Evolutionary conservation across 1,139 yeast genomes (phyloP).

Genomic region (Scheffersomyces cryptocercus): DNA sequence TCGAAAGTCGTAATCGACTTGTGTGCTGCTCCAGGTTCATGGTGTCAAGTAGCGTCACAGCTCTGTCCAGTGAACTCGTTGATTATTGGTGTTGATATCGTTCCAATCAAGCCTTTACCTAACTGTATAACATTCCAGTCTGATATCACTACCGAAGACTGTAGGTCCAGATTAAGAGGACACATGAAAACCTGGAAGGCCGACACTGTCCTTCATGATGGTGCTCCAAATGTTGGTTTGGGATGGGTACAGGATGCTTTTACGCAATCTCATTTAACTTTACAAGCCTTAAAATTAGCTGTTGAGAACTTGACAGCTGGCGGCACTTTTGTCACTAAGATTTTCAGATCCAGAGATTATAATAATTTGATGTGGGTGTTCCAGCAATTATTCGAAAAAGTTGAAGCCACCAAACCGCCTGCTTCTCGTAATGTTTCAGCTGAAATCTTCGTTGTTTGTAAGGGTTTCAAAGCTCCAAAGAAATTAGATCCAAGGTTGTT

Average conservation of each 20-base stretch:
- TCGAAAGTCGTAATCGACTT: constrained; percentile 97
- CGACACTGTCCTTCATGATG: constrained; percentile 96
- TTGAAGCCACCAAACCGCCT: constrained; percentile 98
- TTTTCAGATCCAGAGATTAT: constrained; percentile 96
- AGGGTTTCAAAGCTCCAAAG: constrained; percentile 94
- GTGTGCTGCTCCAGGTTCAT: constrained; percentile 99
- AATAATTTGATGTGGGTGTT: constrained; percentile 97
- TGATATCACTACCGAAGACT: constrained; percentile 97
- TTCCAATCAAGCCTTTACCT: constrained; percentile 92
- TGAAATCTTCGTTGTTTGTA: constrained; percentile 95
- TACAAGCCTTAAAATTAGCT: constrained; percentile 90
- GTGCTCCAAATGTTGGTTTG: constrained; percentile 99
- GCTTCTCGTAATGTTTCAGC: constrained; percentile 99
- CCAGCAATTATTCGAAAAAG: constrained; percentile 91
- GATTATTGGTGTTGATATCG: constrained; percentile 97
- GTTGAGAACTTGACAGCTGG: constrained; percentile 91
- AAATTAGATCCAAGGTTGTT: constrained; percentile 88
- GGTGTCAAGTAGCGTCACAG: constrained; percentile 99
- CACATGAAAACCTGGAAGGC: constrained; percentile 99
- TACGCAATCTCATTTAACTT: constrained; percentile 92
- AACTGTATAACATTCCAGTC: constrained; percentile 93
- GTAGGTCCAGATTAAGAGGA: constrained; percentile 90
- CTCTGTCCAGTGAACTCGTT: constrained; percentile 89
- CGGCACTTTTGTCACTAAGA: constrained; percentile 96
- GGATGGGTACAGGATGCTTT: constrained; percentile 99